Evolutionary conservation across 768 basidiomycete species (phyloP), one percentile per base, ranked within the genome.

Genomic region (Krasilnikovozyma curviuscula): DNA sequence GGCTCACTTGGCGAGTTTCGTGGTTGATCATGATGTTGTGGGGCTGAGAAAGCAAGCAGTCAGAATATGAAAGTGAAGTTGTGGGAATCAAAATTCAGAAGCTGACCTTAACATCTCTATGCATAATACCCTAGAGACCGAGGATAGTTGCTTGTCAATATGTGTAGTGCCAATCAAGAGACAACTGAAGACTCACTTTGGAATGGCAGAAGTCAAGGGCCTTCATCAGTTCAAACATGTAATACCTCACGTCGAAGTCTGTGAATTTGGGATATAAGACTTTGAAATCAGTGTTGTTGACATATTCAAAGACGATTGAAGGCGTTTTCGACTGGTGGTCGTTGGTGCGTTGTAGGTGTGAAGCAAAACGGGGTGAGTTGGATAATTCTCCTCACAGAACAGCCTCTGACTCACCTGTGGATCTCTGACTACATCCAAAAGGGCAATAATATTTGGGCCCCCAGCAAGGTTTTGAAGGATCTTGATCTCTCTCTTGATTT

Each of bases 1-100:
- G 43, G 61, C 68, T 52, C 59, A 84, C 88, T 71, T 89, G 84
- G 63, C 84, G 78, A 65, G 82, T 82, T 59, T 95, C 86, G 63
- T 95, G 89, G 66, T 97, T 91, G 66, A 95, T 95, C 88, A 97
- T 95, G 46, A 97, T 86, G 65, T 97, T 97, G 67, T 93, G 88
- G 12, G 91, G 91, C 63, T 14, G n/a, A 12, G 25, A 18, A 12
- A 18, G 23, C 28, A 3, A 8, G 12, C 30, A 21, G 18, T 44
- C 29, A 18, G 7, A 14, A 30, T 10, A 34, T 34, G n/a, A 14
- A 19, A 16, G 16, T 14, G 24, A n/a, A n/a, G n/a, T n/a, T n/a
- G n/a, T n/a, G n/a, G n/a, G n/a, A n/a, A n/a, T n/a, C n/a, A n/a
- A n/a, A n/a, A n/a, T n/a, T n/a, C n/a, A n/a, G n/a, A n/a, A n/a